A percentile compares a stretch with the other conserved stretches of the same genome.
Evolutionary conservation across 1,284 basidiomycete species (phyloP).

Genomic region (Cryptococcus sp.): DNA sequence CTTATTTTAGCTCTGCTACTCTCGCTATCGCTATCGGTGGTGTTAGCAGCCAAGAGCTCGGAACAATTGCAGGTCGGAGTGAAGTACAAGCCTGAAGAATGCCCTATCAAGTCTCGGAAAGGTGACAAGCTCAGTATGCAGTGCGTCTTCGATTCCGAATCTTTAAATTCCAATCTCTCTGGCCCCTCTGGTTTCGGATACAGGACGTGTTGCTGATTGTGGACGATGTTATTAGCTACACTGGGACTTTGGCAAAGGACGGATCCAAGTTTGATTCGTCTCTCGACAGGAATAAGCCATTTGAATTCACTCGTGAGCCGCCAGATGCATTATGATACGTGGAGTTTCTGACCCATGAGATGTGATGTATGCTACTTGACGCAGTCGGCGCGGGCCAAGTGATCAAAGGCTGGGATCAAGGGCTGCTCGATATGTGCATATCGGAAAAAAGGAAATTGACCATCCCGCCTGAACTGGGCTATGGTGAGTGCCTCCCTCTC

Average conservation of each 20-base stretch:
- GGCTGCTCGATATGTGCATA: conserved; percentile 72
- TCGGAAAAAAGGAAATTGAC: conserved; percentile 88
- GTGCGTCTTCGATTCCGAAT: conserved; percentile 26
- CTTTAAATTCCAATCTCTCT: not conserved
- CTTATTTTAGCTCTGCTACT: conserved; percentile 41
- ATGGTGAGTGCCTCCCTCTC: conserved; percentile 62
- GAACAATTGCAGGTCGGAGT: conserved; percentile 51
- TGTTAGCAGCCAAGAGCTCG: conserved; percentile 32
- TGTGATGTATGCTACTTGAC: not conserved
- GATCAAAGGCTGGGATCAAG: conserved; percentile 56
- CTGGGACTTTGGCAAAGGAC: conserved; percentile 55
- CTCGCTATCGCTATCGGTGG: conserved; percentile 54
- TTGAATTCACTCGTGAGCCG: conserved; percentile 54
- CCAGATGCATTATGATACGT: not conserved
- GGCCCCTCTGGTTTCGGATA: too few species aligned
- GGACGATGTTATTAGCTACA: conserved; percentile 49
- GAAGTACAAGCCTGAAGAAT: conserved; percentile 55
- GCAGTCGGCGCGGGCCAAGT: conserved; percentile 59
- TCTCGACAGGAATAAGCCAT: conserved; percentile 57
- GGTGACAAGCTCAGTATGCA: conserved; percentile 58
- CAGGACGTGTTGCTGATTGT: not conserved
- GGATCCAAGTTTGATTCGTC: conserved; percentile 60
- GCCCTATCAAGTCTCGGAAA: conserved; percentile 55
- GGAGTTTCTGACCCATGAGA: not conserved
- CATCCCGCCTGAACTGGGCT: conserved; percentile 74